Evolutionary conservation across 2,329 filamentous ascomycete species (phyloP), one percentile per base, ranked within the genome.

Genomic region (Periglandula ipomoeae): DNA sequence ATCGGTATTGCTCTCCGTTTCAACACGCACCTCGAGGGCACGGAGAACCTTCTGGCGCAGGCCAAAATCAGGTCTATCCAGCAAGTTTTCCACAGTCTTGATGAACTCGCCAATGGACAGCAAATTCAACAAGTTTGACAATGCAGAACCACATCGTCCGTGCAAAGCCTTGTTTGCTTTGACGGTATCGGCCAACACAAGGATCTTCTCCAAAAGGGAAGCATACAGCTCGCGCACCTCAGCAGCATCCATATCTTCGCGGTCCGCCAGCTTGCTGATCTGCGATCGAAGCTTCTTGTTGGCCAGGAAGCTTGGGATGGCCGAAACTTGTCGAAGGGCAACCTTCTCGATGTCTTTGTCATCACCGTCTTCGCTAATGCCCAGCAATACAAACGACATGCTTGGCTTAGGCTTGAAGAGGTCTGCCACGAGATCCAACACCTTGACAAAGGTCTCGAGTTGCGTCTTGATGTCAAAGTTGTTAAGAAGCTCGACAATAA

Each of bases 61-160:
- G 44, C 86, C 80, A 56, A 87, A 76, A 54, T 89, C 83, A 5
- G 86, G 81, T 44, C 84, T 80, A 55, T 87, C 79, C 32, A 97
- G 79, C 26, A 98, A 74, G 24, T 82, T 80, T 61, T 95, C 87
- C 37, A 94, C 85, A 9, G 89, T 87, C 63, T 88, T 87, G 64
- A 97, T 82, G 65, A 97, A 93, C 66, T 96, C 89, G 46, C 82
- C 76, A 3, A 91, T 89, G 0, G 90, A 91, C 38, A 95, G 75
- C 6, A 96, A 78, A 53, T 87, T 85, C 45, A 98, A 75, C n/a
- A 95, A 72, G 53, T 85, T 85, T 17, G 86, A 82, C 43, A 97
- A 74, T 1, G 88, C 79, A 49, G 86, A 80, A 35, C 85, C 84
- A 59, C 79, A 82, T 44, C 74, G 73, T 58, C 60, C 69, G 58